These are phyloP conservation scores for Euphorbia peplus DNA, from an alignment of 345 rosid species.

Conservation along the genomic window DNA sequence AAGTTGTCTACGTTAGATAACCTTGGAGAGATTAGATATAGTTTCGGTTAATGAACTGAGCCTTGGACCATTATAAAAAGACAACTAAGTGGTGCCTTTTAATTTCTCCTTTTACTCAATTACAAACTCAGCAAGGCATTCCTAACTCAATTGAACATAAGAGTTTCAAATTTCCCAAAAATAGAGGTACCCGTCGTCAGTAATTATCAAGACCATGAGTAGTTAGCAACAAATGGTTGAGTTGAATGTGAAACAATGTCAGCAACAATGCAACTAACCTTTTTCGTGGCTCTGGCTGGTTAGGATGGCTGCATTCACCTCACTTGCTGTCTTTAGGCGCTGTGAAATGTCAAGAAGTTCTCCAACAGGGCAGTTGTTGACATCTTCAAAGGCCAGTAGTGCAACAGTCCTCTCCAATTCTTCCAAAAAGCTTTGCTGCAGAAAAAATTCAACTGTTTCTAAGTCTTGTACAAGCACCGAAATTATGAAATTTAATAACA, in stretches of 20 bases:
- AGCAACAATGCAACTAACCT: conserved; percentile 39
- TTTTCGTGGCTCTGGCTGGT: conserved; percentile 98
- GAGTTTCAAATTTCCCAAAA: neutral
- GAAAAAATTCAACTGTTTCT: neutral
- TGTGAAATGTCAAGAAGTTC: conserved; percentile 89
- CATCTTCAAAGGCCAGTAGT: conserved; percentile 85
- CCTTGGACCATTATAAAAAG: neutral
- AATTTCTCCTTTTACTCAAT: neutral
- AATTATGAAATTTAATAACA: neutral
- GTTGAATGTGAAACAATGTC: neutral
- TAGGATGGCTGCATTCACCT: conserved; percentile 95
- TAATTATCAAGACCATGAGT: neutral
- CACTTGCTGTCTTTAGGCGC: conserved; percentile 92
- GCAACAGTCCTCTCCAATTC: conserved; percentile 97
- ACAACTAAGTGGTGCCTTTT: neutral
- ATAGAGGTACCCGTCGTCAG: neutral
- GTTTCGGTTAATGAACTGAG: neutral
- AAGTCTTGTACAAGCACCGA: neutral
- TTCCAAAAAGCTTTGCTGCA: conserved; percentile 72
- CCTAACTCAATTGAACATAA: neutral
- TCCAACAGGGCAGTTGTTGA: conserved; percentile 77
- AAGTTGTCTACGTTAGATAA: neutral
- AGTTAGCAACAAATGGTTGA: neutral
- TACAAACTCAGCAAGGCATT: neutral
- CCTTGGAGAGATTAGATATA: neutral